Evolutionary conservation across 2,329 filamentous ascomycete genomes (phyloP).

Genomic region (Fusarium sp.): DNA sequence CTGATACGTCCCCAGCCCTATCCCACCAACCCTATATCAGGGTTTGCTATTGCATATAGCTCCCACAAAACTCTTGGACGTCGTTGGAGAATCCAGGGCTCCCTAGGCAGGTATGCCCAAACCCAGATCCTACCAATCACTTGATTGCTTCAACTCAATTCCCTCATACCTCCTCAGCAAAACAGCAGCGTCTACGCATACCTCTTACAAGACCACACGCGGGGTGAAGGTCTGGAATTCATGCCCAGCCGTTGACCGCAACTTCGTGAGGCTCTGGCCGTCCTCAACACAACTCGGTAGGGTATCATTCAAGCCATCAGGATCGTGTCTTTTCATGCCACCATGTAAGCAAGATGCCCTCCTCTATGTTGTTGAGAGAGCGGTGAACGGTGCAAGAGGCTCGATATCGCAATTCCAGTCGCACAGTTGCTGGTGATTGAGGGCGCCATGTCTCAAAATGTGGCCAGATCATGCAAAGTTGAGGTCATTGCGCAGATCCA

Average conservation of each 20-base stretch:
- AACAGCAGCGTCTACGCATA: not conserved
- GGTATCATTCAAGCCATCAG: not conserved
- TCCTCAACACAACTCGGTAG: not conserved
- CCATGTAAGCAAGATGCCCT: slow-evolving; percentile 31
- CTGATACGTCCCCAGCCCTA: not conserved
- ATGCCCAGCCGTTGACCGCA: not conserved
- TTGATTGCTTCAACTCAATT: not conserved
- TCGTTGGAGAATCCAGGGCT: not conserved
- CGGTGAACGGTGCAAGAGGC: slow-evolving; percentile 25
- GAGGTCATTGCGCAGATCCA: slow-evolving; percentile 1
- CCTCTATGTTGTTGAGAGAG: slow-evolving; percentile 30
- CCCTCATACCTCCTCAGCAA: not conserved
- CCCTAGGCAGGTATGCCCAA: not conserved
- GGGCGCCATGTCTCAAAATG: slow-evolving; percentile 31
- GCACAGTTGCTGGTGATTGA: slow-evolving; percentile 6
- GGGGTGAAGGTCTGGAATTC: not conserved
- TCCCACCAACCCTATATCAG: not conserved
- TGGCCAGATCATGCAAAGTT: slow-evolving; percentile 2
- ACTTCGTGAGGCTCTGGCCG: not conserved
- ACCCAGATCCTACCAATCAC: not conserved
- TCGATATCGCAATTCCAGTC: slow-evolving; percentile 12
- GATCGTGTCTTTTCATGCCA: slow-evolving; percentile 18
- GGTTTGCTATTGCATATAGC: not conserved
- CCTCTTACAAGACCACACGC: not conserved
- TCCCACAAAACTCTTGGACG: not conserved